A percentile compares a stretch with the other conserved stretches of the same genome.
These are phyloP conservation scores for Colletotrichum truncatum DNA, from an alignment of 2,329 filamentous ascomycete genomes.

Conservation along the genomic window DNA sequence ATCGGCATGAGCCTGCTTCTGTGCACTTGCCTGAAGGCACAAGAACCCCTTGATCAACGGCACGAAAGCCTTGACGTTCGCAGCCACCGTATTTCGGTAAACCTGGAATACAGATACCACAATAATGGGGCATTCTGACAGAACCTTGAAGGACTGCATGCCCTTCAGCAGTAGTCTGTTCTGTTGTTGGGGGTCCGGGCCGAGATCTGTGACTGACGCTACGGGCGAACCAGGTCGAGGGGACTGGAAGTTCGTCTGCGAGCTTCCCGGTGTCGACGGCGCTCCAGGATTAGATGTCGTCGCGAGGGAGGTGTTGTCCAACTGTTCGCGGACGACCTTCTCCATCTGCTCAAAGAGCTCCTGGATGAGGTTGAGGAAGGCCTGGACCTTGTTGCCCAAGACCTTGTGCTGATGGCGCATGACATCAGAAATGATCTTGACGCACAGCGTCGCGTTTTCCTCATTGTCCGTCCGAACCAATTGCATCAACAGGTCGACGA, in stretches of 20 bases:
- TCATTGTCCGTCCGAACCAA: constrained; percentile 94
- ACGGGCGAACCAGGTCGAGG: constrained; percentile 91
- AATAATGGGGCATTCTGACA: constrained; percentile 97
- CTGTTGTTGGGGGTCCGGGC: constrained; percentile 82
- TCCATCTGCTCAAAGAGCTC: constrained; percentile 97
- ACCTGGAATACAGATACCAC: constrained; percentile 98
- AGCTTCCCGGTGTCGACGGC: constrained; percentile 73
- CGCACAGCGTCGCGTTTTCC: constrained; percentile 97
- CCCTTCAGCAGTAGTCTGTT: constrained; percentile 85
- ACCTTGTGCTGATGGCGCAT: constrained; percentile 91
- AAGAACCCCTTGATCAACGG: constrained; percentile 93
- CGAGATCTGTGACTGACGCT: constrained; percentile 82
- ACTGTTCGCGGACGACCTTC: constrained; percentile 91
- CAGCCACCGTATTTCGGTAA: constrained; percentile 79
- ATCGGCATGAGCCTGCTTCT: constrained; percentile 90
- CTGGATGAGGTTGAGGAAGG: constrained; percentile 90
- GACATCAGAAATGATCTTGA: constrained; percentile 98
- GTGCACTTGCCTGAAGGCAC: constrained; percentile 87
- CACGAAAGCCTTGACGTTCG: constrained; percentile 92
- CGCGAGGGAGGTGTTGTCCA: constrained; percentile 77
- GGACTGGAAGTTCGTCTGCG: constrained; percentile 81
- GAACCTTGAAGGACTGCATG: constrained; percentile 98
- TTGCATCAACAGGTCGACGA: constrained; percentile 89
- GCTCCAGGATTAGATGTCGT: constrained; percentile 61
- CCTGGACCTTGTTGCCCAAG: constrained; percentile 81